Conservation (phyloP, 2,329 filamentous ascomycete species). For the Epichloe gansuensis region DNA sequence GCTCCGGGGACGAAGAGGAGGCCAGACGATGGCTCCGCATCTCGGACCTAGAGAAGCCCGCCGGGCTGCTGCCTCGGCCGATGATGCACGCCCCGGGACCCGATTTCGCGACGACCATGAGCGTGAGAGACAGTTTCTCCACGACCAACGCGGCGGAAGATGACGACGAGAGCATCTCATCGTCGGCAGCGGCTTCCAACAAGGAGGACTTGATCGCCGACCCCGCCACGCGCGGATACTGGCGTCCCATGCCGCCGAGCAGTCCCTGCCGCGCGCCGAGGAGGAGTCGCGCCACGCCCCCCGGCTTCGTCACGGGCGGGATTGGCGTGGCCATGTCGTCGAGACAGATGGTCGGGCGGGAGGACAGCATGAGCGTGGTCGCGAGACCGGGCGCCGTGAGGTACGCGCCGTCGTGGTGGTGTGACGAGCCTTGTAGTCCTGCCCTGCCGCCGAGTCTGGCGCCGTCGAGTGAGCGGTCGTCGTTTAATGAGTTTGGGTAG, state of each 20-base stretch:
- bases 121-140: background rate
- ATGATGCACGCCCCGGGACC: background rate
- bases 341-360: background rate
- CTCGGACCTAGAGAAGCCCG: background rate
- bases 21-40: background rate
- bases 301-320: background rate
- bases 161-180: background rate
- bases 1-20: background rate
- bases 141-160: background rate
- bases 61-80: background rate
- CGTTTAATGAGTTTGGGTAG: background rate
- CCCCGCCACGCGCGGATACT: background rate
- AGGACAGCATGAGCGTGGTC: background rate
- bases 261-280: background rate
- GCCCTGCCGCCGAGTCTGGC: background rate
- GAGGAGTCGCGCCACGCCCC: background rate
- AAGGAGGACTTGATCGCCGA: background rate
- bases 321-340: background rate
- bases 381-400: background rate
- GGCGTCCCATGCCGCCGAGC: background rate
- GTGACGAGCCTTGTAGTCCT: background rate
- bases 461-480: background rate
- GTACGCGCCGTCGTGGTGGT: background rate
- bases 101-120: background rate
- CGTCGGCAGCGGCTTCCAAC: background rate